Evolutionary conservation across 2,329 filamentous ascomycete genomes (phyloP), one percentile per base, ranked within the genome.

Genomic region (Purpureocillium takamizusanense): DNA sequence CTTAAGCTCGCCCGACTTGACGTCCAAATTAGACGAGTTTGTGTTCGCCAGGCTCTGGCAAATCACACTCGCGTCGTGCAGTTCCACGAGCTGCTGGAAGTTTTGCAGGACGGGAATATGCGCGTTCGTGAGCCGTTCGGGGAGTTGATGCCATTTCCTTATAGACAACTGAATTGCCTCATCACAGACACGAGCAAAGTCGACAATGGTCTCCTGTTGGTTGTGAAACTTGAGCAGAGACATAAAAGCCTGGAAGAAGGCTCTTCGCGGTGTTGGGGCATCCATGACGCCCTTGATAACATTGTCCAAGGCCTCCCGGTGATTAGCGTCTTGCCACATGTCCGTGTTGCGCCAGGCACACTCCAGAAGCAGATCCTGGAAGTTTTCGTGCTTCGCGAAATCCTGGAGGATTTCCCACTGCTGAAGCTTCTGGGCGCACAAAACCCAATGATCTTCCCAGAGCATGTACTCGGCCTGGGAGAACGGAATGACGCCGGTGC

Each of bases 181-280:
- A 52, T 99, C 92, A 53, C 89, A 95, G 16, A 94, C 77, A 41
- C 87, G 80, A 45, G 83, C 84, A 61, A 98, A 97, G 37, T 97
- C 90, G 31, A 74, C 74, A 13, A 75, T 49, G 5, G 74, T 74
- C 57, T 97, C 90, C 46, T 85, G 81, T 63, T 94, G 90, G 51
- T 86, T 83, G 61, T 97, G 90, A 46, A 94, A 80, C 61, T 95
- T 95, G 46, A 98, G 78, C 28, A 99, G 71, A 2, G 88, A 85
- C 84, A 95, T 95, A 65, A 99, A 99, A 0, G 90, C 87, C 59
- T 95, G 89, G 79, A 98, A 98, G 72, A 98, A 99, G 31, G 87
- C 83, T 38, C 92, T 76, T 42, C 92, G 75, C 16, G 92, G 89
- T 1, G 94, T 99, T 2, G 94, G 92, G 1, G 94, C 90, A 60